Percentiles rank a stretch among this genome's conserved stretches.
phyloP scores from a whole-genome alignment of 208 protist species.

The Herpetomonas tarakana region DNA sequence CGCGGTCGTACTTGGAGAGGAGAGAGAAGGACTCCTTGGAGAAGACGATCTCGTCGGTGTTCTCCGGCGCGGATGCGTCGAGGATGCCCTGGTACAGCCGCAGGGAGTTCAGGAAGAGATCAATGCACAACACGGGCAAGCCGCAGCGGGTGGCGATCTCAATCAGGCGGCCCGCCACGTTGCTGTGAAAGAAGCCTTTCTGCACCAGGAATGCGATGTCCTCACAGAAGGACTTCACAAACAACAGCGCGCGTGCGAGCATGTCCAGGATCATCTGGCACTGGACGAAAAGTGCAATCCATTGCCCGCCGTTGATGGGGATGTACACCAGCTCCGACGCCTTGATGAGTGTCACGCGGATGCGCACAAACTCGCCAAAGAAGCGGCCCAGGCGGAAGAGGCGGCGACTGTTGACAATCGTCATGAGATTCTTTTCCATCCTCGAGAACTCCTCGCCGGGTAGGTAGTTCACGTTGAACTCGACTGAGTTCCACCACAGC shows the following conservation, averaged over 20 bases:
- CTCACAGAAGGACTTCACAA: conserved; percentile 85
- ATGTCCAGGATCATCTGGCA: conserved; percentile 91
- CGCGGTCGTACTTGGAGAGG: conserved; percentile 80
- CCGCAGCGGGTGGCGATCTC: conserved; percentile 67
- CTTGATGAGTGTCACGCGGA: conserved; percentile 86
- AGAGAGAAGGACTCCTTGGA: conserved; percentile 84
- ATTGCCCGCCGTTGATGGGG: conserved; percentile 70
- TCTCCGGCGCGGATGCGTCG: conserved; percentile 50
- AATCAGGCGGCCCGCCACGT: conserved; percentile 78
- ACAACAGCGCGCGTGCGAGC: conserved; percentile 72
- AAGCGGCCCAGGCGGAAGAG: conserved; percentile 88
- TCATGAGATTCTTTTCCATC: conserved; percentile 87
- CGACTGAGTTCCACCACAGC: conserved; percentile 76
- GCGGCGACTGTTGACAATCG: conserved; percentile 84
- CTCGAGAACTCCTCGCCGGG: conserved; percentile 72
- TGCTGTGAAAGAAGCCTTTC: conserved; percentile 88
- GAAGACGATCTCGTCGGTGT: conserved; percentile 49
- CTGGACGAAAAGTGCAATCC: conserved; percentile 86
- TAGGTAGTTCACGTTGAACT: conserved; percentile 75
- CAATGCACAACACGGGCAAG: conserved; percentile 79
- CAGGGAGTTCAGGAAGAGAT: conserved; percentile 86
- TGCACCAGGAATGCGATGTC: conserved; percentile 85
- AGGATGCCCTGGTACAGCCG: conserved; percentile 81
- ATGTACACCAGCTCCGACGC: conserved; percentile 86
- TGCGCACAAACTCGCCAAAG: conserved; percentile 87